Conservation (phyloP, 1,284 basidiomycete genomes). For the Pseudomicrostroma phylloplanum region DNA sequence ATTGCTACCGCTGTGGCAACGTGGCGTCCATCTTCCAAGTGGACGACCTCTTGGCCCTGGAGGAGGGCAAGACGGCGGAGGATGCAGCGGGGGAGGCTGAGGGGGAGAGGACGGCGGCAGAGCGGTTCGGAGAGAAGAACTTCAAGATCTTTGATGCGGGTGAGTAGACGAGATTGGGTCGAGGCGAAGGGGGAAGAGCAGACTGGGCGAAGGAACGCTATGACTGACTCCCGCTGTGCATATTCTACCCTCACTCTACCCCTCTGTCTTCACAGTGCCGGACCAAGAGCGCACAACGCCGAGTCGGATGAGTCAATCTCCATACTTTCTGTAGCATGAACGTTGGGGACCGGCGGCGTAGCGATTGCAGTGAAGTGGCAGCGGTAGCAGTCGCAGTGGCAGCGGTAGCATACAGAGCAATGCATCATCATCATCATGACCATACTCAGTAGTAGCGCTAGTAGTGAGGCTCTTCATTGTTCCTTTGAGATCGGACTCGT, state of each 20-base stretch:
- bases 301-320: conserved; percentile 21
- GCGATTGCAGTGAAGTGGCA: too few relatives aligned
- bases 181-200: too few relatives aligned
- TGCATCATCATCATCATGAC: too few relatives aligned
- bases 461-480: too few relatives aligned
- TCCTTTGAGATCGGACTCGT: too few relatives aligned
- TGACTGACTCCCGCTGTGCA: neutral
- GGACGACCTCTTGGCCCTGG: conserved; percentile 27
- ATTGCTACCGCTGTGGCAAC: conserved; percentile 48
- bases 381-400: too few relatives aligned
- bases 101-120: conserved; percentile 25
- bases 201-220: too few relatives aligned
- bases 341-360: too few relatives aligned
- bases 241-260: neutral
- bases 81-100: conserved; percentile 5
- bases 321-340: conserved; percentile 31
- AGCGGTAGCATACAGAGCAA: too few relatives aligned
- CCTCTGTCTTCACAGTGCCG: conserved; percentile 17
- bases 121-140: conserved; percentile 40
- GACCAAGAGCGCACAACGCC: conserved; percentile 33
- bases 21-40: conserved; percentile 50
- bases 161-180: too few relatives aligned
- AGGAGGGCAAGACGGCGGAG: conserved; percentile 8
- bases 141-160: conserved; percentile 53
- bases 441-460: too few relatives aligned